Evolutionary conservation across 495 filamentous ascomycete species (phyloP).

Genomic region (Talaromyces adpressus): DNA sequence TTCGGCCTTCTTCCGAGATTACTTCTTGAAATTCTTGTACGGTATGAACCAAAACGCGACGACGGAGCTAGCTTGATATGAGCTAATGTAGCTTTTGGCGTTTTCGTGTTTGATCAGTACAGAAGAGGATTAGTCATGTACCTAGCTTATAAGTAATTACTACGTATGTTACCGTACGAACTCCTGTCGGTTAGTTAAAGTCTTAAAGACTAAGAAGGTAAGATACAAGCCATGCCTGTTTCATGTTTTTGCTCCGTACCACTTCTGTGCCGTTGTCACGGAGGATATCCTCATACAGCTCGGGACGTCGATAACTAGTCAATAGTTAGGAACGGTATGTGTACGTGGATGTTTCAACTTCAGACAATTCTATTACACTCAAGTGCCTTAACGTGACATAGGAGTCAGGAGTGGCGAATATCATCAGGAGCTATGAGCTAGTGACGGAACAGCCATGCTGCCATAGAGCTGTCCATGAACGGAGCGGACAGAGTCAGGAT

Average conservation of each 20-base stretch:
- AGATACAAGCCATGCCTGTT: conserved; percentile 3
- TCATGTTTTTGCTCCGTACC: background rate
- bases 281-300: background rate
- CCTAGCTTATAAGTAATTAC: no score
- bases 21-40: background rate
- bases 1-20: background rate
- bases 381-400: no score
- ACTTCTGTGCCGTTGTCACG: background rate
- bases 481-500: background rate
- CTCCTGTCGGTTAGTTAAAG: background rate
- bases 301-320: background rate
- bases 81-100: background rate
- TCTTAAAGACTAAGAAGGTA: background rate
- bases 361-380: background rate
- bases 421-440: background rate
- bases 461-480: no score
- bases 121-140: background rate
- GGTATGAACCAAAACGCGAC: background rate
- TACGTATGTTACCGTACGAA: background rate
- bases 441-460: background rate
- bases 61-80: no score
- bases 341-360: background rate
- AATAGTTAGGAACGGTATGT: background rate
- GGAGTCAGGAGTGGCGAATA: no score
- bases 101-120: background rate